phyloP scores from a whole-genome alignment of 441 rosid species.

The Euphorbia corollata region DNA sequence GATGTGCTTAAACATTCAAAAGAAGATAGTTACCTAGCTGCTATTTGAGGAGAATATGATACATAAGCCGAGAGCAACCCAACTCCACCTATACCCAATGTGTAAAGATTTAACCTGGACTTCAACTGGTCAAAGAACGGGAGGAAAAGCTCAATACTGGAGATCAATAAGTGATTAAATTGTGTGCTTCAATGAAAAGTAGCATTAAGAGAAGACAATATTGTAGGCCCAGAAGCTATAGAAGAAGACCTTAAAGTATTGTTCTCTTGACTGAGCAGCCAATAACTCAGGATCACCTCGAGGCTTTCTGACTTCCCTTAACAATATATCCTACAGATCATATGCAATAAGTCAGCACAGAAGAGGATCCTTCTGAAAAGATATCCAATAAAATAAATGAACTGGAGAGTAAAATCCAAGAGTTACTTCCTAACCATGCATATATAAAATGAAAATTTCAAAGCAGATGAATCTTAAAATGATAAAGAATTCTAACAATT shows the following conservation, averaged over 20 bases:
- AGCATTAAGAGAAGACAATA: background rate
- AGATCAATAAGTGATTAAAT: background rate
- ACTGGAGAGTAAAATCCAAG: background rate
- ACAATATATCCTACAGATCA: conserved; percentile 52
- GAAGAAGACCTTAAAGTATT: conserved; percentile 51
- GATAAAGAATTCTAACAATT: background rate
- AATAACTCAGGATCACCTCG: conserved; percentile 61
- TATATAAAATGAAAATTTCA: background rate
- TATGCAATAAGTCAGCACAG: conserved; percentile 14
- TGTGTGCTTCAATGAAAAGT: background rate
- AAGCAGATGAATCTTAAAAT: background rate
- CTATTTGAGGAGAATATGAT: conserved; percentile 69
- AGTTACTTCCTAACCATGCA: background rate
- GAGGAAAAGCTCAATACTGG: background rate
- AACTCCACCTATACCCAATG: conserved; percentile 63
- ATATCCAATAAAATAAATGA: conserved; percentile 2
- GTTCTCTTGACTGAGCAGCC: conserved; percentile 72
- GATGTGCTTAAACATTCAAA: background rate
- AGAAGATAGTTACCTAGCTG: conserved; percentile 54
- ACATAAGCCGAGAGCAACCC: conserved; percentile 75
- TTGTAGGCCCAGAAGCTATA: conserved; percentile 7
- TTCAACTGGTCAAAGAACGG: conserved; percentile 42
- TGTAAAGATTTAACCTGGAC: conserved; percentile 58
- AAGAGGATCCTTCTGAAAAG: conserved; percentile 11
- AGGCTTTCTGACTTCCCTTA: conserved; percentile 51